Evolutionary conservation across 2,329 filamentous ascomycete species (phyloP).

Genomic region (Cladophialophora immunda): DNA sequence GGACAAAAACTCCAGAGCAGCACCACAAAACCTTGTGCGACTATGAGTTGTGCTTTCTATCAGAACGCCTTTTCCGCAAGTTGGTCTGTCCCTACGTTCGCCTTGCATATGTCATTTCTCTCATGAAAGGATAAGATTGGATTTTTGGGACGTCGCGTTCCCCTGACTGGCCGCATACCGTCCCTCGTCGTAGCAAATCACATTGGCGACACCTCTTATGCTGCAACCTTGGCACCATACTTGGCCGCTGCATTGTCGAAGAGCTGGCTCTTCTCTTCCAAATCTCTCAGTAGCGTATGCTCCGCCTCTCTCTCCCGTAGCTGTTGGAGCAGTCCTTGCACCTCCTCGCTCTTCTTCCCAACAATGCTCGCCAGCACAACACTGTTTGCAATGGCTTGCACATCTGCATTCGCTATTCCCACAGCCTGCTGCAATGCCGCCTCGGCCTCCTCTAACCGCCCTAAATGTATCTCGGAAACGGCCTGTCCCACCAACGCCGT

Average conservation of each 20-base stretch:
- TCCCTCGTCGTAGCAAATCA: not conserved
- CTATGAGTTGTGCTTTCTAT: not conserved
- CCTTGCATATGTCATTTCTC: constrained; percentile 5
- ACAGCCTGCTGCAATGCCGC: constrained; percentile 82
- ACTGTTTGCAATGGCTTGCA: constrained; percentile 81
- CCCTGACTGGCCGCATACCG: not conserved
- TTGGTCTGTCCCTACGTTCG: not conserved
- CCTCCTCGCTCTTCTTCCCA: constrained; percentile 68
- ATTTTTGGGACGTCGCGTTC: not conserved
- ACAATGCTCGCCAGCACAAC: constrained; percentile 80
- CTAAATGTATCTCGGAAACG: constrained; percentile 89
- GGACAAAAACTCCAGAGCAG: not conserved
- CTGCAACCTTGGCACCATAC: constrained; percentile 81
- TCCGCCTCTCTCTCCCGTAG: constrained; percentile 66
- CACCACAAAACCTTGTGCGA: not conserved
- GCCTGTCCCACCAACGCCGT: constrained; percentile 85
- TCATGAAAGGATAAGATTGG: not conserved
- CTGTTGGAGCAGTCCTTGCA: constrained; percentile 46
- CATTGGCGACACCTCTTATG: constrained; percentile 16
- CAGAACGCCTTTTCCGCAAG: not conserved
- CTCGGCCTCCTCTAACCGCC: constrained; percentile 87
- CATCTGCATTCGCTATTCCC: constrained; percentile 70
- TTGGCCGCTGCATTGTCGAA: constrained; percentile 89
- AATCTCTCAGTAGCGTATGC: constrained; percentile 76
- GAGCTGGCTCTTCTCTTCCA: constrained; percentile 83